phyloP scores from a whole-genome alignment of 2,329 filamentous ascomycete species.

The Colletotrichum tanaceti region DNA sequence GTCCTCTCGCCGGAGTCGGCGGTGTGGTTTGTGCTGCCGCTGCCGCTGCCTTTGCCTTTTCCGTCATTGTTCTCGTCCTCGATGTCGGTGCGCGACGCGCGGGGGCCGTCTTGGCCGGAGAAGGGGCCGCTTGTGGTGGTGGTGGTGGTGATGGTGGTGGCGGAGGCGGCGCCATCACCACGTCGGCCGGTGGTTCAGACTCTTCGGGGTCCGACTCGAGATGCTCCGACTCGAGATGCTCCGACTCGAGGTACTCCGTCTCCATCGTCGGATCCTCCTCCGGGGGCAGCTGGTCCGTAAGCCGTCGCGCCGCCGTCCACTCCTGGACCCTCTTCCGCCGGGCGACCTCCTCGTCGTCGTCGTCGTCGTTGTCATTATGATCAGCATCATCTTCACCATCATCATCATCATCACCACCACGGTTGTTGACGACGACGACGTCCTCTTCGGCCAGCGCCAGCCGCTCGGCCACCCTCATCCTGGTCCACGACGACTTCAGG shows the following conservation, averaged over 20 bases:
- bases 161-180: neutral
- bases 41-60: neutral
- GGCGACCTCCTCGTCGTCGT: slow-evolving; percentile 25
- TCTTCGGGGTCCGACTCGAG: too few species aligned
- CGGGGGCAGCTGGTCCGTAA: slow-evolving; percentile 27
- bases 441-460: slow-evolving; percentile 9
- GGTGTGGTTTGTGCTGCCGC: neutral
- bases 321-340: slow-evolving; percentile 26
- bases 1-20: neutral
- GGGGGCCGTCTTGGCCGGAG: neutral
- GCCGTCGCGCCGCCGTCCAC: slow-evolving; percentile 30
- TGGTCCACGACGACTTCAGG: slow-evolving; percentile 39
- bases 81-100: neutral
- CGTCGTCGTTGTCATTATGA: neutral
- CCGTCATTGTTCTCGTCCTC: slow-evolving; percentile 17
- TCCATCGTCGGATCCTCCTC: slow-evolving; percentile 31
- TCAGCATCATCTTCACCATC: too few species aligned
- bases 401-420: neutral
- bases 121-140: neutral
- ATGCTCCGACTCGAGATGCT: neutral
- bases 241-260: slow-evolving; percentile 27
- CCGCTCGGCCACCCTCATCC: slow-evolving; percentile 34
- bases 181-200: neutral
- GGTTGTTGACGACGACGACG: neutral
- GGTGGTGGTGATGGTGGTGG: too few species aligned